Conservation (phyloP, 345 rosid genomes). For the Sapria himalayana region DNA sequence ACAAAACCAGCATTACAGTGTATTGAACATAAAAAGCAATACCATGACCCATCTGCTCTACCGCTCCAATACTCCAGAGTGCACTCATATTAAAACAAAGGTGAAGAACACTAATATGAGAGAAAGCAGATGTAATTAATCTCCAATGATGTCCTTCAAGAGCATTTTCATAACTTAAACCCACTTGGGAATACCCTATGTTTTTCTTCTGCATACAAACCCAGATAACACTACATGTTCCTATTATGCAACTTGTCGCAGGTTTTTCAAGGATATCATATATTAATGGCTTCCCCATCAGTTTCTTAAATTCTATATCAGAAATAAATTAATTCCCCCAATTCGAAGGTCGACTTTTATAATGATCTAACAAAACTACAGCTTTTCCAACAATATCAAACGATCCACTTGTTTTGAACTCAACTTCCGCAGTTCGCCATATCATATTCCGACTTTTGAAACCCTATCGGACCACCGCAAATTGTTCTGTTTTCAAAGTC, state of each 20-base stretch:
- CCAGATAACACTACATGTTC: slow-evolving; percentile 60
- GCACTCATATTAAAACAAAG: slow-evolving; percentile 97
- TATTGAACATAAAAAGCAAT: slow-evolving; percentile 67
- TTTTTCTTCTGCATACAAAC: slow-evolving; percentile 76
- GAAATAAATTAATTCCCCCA: no score
- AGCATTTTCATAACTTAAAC: slow-evolving; percentile 69
- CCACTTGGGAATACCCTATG: slow-evolving; percentile 77
- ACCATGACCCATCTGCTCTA: slow-evolving; percentile 76
- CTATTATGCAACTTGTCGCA: slow-evolving; percentile 59
- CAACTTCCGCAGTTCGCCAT: no score
- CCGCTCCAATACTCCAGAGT: slow-evolving; percentile 87
- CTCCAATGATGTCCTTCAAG: slow-evolving; percentile 83
- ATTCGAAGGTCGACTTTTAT: no score
- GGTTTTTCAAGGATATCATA: slow-evolving; percentile 76
- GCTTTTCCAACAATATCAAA: no score
- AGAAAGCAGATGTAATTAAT: slow-evolving; percentile 82
- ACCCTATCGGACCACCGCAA: no score
- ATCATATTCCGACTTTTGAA: no score
- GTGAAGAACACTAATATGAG: slow-evolving; percentile 80
- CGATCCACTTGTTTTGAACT: no score
- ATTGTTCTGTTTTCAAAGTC: no score
- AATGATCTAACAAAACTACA: no score
- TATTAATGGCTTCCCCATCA: slow-evolving; percentile 76
- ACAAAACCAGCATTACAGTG: slow-evolving; percentile 52
- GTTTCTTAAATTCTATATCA: no score